Percentiles rank a stretch among this genome's conserved stretches.
Conservation (phyloP, 179 eudicot genomes). For the Carnegiea gigantea region DNA sequence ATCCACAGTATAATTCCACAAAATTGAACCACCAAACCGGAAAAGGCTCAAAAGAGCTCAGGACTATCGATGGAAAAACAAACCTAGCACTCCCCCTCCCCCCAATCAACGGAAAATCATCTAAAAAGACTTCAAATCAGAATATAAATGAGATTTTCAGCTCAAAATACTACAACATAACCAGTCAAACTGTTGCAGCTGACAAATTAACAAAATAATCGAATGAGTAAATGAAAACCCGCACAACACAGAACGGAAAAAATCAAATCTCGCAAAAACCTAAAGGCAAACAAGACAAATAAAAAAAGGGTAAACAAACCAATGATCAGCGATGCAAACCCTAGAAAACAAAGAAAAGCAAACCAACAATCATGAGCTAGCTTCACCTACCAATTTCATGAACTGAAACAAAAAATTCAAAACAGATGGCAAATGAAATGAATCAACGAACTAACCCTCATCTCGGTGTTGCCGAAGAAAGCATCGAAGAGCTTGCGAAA, state of each 20-base stretch:
- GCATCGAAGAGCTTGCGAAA: conserved; percentile 88
- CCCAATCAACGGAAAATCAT: background rate
- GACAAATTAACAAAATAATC: background rate
- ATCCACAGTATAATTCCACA: background rate
- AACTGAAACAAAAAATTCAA: background rate
- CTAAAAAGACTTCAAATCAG: background rate
- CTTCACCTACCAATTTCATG: too few species aligned
- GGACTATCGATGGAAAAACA: too few species aligned
- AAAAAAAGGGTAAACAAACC: background rate
- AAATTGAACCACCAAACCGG: background rate
- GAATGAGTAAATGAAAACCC: background rate
- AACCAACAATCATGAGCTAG: background rate
- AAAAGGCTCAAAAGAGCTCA: too few species aligned
- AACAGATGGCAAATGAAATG: background rate
- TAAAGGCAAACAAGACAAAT: background rate
- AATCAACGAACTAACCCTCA: conserved; percentile 55
- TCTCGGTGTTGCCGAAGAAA: conserved; percentile 90
- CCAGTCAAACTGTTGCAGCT: background rate
- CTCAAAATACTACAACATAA: background rate
- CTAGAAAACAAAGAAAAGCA: background rate
- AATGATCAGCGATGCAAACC: background rate
- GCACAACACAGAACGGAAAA: background rate
- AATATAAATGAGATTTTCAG: background rate
- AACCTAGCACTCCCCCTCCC: too few species aligned
- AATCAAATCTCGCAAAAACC: background rate